A percentile compares a stretch with the other conserved stretches of the same genome.
Conservation (phyloP, 768 basidiomycete genomes). For the Clavaria fumosa region DNA sequence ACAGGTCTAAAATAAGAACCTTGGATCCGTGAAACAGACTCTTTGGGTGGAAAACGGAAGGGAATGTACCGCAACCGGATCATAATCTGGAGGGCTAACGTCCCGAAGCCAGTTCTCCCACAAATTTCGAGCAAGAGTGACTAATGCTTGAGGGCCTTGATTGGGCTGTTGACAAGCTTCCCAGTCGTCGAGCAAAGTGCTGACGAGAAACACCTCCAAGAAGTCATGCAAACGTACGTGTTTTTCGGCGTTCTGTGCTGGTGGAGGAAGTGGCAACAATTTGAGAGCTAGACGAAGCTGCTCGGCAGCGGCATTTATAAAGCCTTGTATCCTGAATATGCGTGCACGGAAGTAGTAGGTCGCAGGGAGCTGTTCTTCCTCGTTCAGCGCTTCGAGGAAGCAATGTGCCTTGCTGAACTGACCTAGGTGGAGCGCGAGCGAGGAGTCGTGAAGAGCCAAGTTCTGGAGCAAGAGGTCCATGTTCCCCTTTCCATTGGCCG, state of each 20-base stretch:
- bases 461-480: background rate
- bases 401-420: slow-evolving; percentile 1
- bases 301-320: background rate
- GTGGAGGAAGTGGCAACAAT: background rate
- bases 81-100: background rate
- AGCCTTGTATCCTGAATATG: slow-evolving; percentile 1
- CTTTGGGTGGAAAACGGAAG: background rate
- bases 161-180: background rate
- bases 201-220: background rate
- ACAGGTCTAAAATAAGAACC: too few species aligned
- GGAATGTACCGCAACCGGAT: slow-evolving; percentile 1
- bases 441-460: slow-evolving; percentile 1
- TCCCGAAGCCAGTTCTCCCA: slow-evolving; percentile 1
- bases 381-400: background rate
- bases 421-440: slow-evolving; percentile 1
- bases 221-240: background rate
- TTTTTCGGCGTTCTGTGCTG: background rate
- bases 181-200: slow-evolving; percentile 1
- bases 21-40: too few species aligned
- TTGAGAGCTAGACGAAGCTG: slow-evolving; percentile 1
- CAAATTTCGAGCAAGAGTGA: background rate
- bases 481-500: background rate
- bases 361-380: background rate
- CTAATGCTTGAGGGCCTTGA: background rate
- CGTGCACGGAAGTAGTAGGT: background rate